These are phyloP conservation scores for Linnemannia elongata DNA, from an alignment of 192 early-diverging fungal genomes.

Conservation along the genomic window DNA sequence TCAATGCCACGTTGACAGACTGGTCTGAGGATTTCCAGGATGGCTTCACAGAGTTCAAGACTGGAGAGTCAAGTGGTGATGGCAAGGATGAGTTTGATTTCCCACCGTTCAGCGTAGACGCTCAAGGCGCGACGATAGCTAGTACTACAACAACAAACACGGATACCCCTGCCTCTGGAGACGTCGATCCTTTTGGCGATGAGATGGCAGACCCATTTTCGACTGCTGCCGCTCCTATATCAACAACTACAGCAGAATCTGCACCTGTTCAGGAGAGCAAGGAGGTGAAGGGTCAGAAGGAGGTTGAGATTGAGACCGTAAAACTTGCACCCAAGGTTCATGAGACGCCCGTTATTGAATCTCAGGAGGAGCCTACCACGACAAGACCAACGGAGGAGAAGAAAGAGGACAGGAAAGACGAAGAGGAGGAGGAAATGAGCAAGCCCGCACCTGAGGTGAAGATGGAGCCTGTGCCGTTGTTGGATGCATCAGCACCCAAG, in stretches of 20 bases:
- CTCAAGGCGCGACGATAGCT: neutral
- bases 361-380: neutral
- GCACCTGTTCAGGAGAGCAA: neutral
- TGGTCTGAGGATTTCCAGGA: constrained; percentile 56
- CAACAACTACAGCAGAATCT: neutral
- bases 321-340: constrained; percentile 16
- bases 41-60: constrained; percentile 49
- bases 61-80: constrained; percentile 12
- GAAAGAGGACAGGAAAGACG: neutral
- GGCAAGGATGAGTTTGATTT: constrained; percentile 36
- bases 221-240: neutral
- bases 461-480: constrained; percentile 1
- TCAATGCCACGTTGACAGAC: constrained; percentile 42
- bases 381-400: neutral
- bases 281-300: constrained; percentile 1
- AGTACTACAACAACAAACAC: neutral
- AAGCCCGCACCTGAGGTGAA: neutral
- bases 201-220: neutral
- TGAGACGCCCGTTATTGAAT: neutral
- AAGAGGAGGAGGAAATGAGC: neutral
- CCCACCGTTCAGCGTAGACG: constrained; percentile 40
- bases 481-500: neutral
- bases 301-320: constrained; percentile 14
- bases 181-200: neutral
- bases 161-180: neutral